These are phyloP conservation scores for Aphanomyces cochlioides DNA, from an alignment of 352 stramenopile genomes.

Conservation along the genomic window DNA sequence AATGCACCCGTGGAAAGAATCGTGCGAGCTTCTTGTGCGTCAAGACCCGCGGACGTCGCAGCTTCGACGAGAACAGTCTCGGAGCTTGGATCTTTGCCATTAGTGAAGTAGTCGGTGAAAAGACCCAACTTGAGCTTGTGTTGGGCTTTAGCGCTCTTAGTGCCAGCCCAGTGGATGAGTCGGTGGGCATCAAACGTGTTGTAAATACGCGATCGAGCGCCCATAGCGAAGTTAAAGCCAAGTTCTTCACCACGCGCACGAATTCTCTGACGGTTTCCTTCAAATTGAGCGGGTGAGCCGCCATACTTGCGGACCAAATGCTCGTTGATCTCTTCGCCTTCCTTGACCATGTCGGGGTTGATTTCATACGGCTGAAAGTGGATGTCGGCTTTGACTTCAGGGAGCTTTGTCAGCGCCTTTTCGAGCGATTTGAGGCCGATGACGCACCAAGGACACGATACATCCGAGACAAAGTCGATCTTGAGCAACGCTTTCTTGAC, in stretches of 20 bases:
- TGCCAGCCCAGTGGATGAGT: neutral
- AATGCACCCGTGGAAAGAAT: neutral
- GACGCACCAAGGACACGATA: conserved; percentile 3
- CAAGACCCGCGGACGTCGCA: neutral
- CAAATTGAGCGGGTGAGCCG: neutral
- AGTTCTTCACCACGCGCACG: conserved; percentile 3
- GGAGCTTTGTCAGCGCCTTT: neutral
- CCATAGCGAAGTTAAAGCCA: neutral
- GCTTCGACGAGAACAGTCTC: conserved; percentile 7
- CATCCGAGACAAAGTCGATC: conserved; percentile 1
- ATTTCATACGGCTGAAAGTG: neutral
- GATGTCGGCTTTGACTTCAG: neutral
- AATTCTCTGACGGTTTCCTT: neutral
- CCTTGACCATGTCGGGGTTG: neutral
- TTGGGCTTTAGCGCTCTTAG: neutral
- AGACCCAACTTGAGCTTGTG: conserved; percentile 8
- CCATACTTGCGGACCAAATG: conserved; percentile 6
- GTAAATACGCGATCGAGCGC: neutral
- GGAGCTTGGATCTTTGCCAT: conserved; percentile 2
- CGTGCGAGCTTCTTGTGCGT: neutral
- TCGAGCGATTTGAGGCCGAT: neutral
- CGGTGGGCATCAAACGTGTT: conserved; percentile 7
- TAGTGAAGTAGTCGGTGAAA: conserved; percentile 5
- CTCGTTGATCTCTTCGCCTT: conserved; percentile 15
- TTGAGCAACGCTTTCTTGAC: conserved; percentile 4